Evolutionary conservation across 306 rosid genomes (phyloP).

Genomic region (Vigna mungo): DNA sequence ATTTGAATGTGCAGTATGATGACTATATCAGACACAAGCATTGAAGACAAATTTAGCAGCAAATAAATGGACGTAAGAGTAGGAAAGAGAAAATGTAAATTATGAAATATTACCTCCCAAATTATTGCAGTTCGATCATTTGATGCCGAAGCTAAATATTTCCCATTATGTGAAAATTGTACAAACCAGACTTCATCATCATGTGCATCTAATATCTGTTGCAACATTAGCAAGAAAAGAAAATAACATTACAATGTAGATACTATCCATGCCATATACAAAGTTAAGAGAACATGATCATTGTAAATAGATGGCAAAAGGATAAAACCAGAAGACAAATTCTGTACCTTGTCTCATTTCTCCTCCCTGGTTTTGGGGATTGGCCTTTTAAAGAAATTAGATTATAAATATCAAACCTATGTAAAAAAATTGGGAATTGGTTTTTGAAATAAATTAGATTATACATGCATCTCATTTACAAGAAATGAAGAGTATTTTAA

Average conservation of each 20-base stretch:
- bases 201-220: slow-evolving; percentile 81
- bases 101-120: slow-evolving; percentile 83
- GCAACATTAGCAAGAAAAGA: slow-evolving; percentile 27
- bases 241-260: slow-evolving; percentile 42
- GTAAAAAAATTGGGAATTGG: slow-evolving; percentile 9
- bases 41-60: slow-evolving; percentile 17
- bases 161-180: slow-evolving; percentile 91
- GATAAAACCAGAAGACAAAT: slow-evolving; percentile 28
- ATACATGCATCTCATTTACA: slow-evolving; percentile 27
- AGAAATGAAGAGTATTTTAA: neutral
- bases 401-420: slow-evolving; percentile 20
- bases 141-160: slow-evolving; percentile 93
- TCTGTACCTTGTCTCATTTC: slow-evolving; percentile 4
- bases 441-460: slow-evolving; percentile 27
- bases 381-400: slow-evolving; percentile 22
- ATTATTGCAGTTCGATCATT: slow-evolving; percentile 82
- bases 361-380: slow-evolving; percentile 26
- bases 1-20: slow-evolving; percentile 29
- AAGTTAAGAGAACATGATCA: slow-evolving; percentile 7
- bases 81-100: slow-evolving; percentile 23
- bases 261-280: slow-evolving; percentile 18
- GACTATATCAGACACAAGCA: slow-evolving; percentile 27
- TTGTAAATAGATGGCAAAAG: slow-evolving; percentile 32
- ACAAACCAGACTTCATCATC: slow-evolving; percentile 92
- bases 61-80: neutral